A percentile compares a stretch with the other conserved stretches of the same genome.
phyloP scores from a whole-genome alignment of 257 asterid species.

The Prunella vulgaris region DNA sequence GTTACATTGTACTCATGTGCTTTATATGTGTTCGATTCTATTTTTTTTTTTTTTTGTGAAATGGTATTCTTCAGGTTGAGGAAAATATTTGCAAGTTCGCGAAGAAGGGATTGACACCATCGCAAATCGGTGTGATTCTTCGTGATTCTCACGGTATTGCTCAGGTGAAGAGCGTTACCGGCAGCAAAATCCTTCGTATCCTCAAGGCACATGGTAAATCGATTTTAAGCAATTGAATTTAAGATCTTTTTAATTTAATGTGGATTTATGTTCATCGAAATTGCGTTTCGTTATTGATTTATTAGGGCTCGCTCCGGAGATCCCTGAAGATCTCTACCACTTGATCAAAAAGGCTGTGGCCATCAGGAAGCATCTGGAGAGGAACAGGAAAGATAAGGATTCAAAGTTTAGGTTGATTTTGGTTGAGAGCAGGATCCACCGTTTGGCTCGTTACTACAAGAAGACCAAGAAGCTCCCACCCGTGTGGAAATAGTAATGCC shows the following conservation, averaged over 20 bases:
- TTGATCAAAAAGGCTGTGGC: conserved; percentile 52
- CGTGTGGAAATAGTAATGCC: conserved; percentile 50
- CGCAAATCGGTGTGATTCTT: conserved; percentile 52
- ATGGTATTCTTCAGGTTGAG: conserved; percentile 28
- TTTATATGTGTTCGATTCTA: not conserved
- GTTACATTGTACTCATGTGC: not conserved
- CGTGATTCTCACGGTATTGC: conserved; percentile 55
- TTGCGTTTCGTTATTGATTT: not conserved
- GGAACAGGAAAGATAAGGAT: conserved; percentile 49
- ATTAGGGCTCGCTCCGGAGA: conserved; percentile 47
- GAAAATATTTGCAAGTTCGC: conserved; percentile 47
- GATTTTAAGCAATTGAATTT: not conserved
- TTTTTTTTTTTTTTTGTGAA: not conserved
- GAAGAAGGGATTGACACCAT: conserved; percentile 43
- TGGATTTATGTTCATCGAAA: not conserved
- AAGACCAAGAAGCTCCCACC: conserved; percentile 58
- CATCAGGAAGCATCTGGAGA: conserved; percentile 51
- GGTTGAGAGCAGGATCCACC: conserved; percentile 53
- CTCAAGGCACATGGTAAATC: conserved; percentile 50
- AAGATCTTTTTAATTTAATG: not conserved
- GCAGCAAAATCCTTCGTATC: conserved; percentile 42
- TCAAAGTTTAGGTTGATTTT: conserved; percentile 48
- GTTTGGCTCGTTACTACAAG: conserved; percentile 51
- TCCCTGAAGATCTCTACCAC: conserved; percentile 49
- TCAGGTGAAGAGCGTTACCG: conserved; percentile 50